Conservation (phyloP, 495 filamentous ascomycete genomes). For the Aspergillus ostianus region DNA sequence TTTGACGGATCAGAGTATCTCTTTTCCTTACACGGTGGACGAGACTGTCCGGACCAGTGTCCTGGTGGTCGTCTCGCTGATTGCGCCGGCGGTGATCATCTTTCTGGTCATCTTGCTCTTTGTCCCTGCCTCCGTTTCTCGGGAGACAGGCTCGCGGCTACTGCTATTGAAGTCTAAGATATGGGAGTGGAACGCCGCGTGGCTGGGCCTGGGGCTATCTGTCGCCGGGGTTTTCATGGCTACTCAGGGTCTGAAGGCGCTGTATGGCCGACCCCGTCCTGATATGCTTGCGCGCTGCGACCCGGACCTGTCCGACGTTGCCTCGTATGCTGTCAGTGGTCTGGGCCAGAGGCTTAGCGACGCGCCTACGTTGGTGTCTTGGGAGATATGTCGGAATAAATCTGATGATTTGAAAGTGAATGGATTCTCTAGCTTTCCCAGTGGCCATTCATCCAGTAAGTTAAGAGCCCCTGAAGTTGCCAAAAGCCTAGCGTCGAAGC, state of each 20-base stretch:
- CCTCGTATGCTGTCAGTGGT: slow-evolving; percentile 46
- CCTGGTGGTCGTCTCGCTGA: slow-evolving; percentile 47
- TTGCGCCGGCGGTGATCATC: slow-evolving; percentile 55
- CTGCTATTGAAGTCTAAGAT: slow-evolving; percentile 46
- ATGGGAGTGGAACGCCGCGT: slow-evolving; percentile 66
- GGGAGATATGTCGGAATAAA: slow-evolving; percentile 51
- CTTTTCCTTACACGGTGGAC: slow-evolving; percentile 51
- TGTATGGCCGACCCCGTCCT: slow-evolving; percentile 64
- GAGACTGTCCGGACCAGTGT: slow-evolving; percentile 56
- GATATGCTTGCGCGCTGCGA: slow-evolving; percentile 62
- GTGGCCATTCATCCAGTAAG: slow-evolving; percentile 67
- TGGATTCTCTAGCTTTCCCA: slow-evolving; percentile 67
- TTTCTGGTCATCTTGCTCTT: slow-evolving; percentile 47
- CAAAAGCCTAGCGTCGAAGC: background rate
- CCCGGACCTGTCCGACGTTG: slow-evolving; percentile 48
- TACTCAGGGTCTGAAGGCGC: slow-evolving; percentile 60
- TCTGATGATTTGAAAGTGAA: slow-evolving; percentile 44
- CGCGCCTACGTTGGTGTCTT: slow-evolving; percentile 50
- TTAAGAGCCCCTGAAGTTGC: slow-evolving; percentile 9
- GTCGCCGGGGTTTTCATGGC: slow-evolving; percentile 56
- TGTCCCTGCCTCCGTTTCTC: slow-evolving; percentile 41
- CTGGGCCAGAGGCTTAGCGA: slow-evolving; percentile 43
- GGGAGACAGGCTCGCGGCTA: slow-evolving; percentile 26
- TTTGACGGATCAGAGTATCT: slow-evolving; percentile 55
- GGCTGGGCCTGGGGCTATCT: slow-evolving; percentile 60